Evolutionary conservation across 371 early-diverging fungal genomes (phyloP).

Genomic region (Haplosporangium sp.): DNA sequence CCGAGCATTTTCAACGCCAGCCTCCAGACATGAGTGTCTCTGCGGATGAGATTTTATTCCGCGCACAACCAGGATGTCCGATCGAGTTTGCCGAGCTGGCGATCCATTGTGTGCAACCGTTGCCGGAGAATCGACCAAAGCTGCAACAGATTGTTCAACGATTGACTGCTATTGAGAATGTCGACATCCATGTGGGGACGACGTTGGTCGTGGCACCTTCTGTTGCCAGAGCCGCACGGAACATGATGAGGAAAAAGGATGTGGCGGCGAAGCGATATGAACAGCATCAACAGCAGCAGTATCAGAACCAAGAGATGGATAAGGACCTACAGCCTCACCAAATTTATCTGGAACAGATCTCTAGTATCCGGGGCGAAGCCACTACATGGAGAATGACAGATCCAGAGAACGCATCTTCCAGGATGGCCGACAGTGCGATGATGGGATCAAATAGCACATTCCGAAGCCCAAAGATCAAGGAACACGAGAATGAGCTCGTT

Average conservation of each 20-base stretch:
- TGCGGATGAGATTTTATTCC: conserved; percentile 45
- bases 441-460: conserved; percentile 36
- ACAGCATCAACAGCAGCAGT: conserved; percentile 4
- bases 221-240: conserved; percentile 47
- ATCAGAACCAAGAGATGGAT: not conserved
- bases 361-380: conserved; percentile 23
- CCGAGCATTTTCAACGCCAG: conserved; percentile 41
- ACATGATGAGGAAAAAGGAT: conserved; percentile 39
- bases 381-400: conserved; percentile 35
- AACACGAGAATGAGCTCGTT: not conserved
- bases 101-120: conserved; percentile 42
- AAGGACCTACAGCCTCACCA: conserved; percentile 13
- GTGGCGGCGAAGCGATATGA: not conserved
- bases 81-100: conserved; percentile 46
- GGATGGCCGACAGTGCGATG: conserved; percentile 10
- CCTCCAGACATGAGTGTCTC: conserved; percentile 59
- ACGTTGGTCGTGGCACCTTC: conserved; percentile 48
- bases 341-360: conserved; percentile 1
- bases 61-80: conserved; percentile 51
- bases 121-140: conserved; percentile 35
- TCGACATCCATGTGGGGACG: conserved; percentile 50
- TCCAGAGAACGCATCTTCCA: conserved; percentile 14
- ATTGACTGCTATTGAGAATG: conserved; percentile 42
- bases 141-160: conserved; percentile 36
- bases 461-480: conserved; percentile 12